A percentile compares a stretch with the other conserved stretches of the same genome.
phyloP scores from a whole-genome alignment of 1,139 yeast genomes.

The Casaregolazyma lundiana region DNA sequence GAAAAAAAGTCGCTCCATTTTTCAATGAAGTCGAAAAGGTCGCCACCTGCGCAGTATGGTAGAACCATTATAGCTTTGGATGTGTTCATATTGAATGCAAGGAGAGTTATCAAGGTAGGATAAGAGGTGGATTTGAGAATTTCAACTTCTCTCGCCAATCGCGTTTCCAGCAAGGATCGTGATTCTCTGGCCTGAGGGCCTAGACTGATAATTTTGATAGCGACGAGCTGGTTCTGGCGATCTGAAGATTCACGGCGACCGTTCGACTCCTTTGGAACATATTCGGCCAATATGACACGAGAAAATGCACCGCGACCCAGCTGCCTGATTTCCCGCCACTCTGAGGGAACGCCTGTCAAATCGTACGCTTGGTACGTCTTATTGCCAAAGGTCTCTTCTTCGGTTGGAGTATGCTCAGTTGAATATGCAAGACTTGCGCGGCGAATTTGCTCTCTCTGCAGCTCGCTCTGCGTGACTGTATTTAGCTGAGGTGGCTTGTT shows the following conservation, averaged over 20 bases:
- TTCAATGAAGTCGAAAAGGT: constrained; percentile 60
- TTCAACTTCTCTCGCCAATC: constrained; percentile 69
- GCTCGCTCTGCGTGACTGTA: not conserved
- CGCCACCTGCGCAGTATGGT: constrained; percentile 82
- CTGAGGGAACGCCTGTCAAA: constrained; percentile 20
- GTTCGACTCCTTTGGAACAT: constrained; percentile 21
- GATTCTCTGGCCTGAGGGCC: constrained; percentile 30
- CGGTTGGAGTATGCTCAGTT: not conserved
- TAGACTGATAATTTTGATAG: constrained; percentile 27
- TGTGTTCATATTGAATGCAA: constrained; percentile 34
- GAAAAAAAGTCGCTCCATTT: constrained; percentile 38
- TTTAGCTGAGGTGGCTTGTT: not conserved
- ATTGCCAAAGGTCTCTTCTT: not conserved
- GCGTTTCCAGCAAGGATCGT: constrained; percentile 57
- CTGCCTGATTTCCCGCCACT: constrained; percentile 33
- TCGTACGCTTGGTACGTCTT: constrained; percentile 28
- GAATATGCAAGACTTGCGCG: not conserved
- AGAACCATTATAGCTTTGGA: constrained; percentile 50
- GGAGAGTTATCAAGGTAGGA: constrained; percentile 43
- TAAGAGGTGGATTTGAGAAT: constrained; percentile 44
- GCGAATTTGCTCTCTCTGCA: not conserved
- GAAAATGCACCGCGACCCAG: constrained; percentile 41
- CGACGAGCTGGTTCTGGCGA: constrained; percentile 41
- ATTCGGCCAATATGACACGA: constrained; percentile 34
- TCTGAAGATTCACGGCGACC: constrained; percentile 28